These are phyloP conservation scores for Phytopythium cucurbitacearum DNA, from an alignment of 352 stramenopile species.

Conservation along the genomic window DNA sequence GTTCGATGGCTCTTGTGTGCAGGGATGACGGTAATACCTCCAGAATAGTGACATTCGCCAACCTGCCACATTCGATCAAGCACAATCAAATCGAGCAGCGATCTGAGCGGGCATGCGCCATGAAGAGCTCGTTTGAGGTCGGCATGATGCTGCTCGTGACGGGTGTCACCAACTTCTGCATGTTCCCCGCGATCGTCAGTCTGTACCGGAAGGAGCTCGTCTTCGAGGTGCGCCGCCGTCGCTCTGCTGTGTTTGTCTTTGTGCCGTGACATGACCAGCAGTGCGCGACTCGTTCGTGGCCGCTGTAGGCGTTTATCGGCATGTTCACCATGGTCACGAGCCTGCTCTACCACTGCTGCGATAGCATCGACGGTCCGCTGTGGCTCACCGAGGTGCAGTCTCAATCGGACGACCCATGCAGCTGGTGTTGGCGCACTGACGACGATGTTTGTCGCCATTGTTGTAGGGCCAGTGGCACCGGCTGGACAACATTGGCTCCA, in stretches of 20 bases:
- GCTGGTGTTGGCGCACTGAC: background rate
- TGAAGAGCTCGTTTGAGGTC: conserved; percentile 61
- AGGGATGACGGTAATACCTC: background rate
- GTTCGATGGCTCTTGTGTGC: background rate
- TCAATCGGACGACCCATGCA: background rate
- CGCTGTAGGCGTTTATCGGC: conserved; percentile 59
- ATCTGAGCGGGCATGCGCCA: conserved; percentile 10
- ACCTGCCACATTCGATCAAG: background rate
- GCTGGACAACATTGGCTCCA: conserved; percentile 78
- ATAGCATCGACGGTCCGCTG: conserved; percentile 68
- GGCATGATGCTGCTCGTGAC: conserved; percentile 70
- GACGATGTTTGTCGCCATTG: background rate
- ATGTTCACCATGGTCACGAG: conserved; percentile 77
- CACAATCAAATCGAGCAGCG: background rate
- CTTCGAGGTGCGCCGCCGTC: conserved; percentile 51
- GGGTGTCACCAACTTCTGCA: conserved; percentile 74
- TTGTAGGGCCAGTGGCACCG: conserved; percentile 71
- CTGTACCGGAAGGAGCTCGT: conserved; percentile 53
- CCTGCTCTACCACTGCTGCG: conserved; percentile 76
- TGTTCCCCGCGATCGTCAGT: conserved; percentile 64
- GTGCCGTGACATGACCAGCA: background rate
- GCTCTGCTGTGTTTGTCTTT: background rate
- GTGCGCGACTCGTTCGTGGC: background rate
- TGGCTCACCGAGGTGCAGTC: conserved; percentile 60
- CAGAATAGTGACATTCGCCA: background rate